Conservation (phyloP, 495 filamentous ascomycete species). For the Trichoderma virens region DNA sequence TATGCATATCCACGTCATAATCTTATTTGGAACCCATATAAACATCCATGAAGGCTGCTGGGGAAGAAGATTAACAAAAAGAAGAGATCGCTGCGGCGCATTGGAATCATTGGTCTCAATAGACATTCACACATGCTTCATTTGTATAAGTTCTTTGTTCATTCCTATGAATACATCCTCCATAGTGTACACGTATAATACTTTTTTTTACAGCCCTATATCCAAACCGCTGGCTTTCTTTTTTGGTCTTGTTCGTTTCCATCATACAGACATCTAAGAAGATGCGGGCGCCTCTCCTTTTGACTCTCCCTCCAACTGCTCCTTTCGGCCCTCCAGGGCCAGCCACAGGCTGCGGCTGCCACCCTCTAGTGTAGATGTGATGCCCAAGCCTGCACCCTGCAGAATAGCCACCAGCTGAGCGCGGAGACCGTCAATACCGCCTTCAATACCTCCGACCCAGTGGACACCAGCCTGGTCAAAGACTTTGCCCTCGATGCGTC, state of each 20-base stretch:
- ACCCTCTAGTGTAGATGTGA: conserved; percentile 68
- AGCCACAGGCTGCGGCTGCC: conserved; percentile 73
- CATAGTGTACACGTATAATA: background rate
- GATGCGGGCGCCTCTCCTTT: conserved; percentile 27
- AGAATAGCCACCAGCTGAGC: conserved; percentile 73
- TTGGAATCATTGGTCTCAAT: too few relatives aligned
- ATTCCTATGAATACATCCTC: background rate
- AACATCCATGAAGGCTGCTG: too few relatives aligned
- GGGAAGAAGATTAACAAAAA: too few relatives aligned
- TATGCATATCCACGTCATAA: too few relatives aligned
- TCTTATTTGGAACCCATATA: too few relatives aligned
- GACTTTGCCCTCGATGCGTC: conserved; percentile 69
- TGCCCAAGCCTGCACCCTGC: conserved; percentile 62
- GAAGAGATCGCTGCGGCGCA: too few relatives aligned
- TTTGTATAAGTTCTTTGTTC: too few relatives aligned
- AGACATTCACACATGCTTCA: too few relatives aligned
- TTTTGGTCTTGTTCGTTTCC: conserved; percentile 24
- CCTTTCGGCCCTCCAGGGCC: conserved; percentile 70
- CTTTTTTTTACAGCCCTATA: background rate
- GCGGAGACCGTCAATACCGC: conserved; percentile 72
- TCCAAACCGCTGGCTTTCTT: conserved; percentile 1
- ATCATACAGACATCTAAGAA: conserved; percentile 2
- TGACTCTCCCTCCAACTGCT: conserved; percentile 68
- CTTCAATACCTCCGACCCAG: conserved; percentile 79
- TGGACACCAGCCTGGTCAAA: conserved; percentile 73